Conservation (phyloP, 768 basidiomycete species). For the Termitomyces sp. region DNA sequence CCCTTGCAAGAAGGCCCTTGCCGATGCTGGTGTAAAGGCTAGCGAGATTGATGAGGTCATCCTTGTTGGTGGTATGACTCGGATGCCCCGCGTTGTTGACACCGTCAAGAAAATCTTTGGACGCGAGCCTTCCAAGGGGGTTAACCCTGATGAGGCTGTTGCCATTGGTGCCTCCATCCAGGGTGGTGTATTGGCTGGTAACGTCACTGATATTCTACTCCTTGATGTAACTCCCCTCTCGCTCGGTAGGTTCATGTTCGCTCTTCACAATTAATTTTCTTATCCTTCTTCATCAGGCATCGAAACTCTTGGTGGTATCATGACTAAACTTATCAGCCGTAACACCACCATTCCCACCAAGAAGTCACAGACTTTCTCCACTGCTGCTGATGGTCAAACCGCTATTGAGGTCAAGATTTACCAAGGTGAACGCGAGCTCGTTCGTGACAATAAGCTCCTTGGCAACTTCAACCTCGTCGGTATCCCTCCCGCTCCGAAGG, state of each 20-base stretch:
- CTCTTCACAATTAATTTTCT: background rate
- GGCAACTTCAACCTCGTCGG: conserved; percentile 99
- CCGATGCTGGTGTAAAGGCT: conserved; percentile 88
- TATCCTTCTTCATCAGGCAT: conserved; percentile 43
- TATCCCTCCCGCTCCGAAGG: conserved; percentile 83
- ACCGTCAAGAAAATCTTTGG: conserved; percentile 94
- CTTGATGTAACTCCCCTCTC: conserved; percentile 96
- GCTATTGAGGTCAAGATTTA: conserved; percentile 99
- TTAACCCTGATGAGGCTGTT: conserved; percentile 99
- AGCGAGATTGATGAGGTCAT: conserved; percentile 95
- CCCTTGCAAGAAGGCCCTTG: conserved; percentile 96
- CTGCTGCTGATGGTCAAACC: conserved; percentile 98
- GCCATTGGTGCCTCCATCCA: conserved; percentile 98
- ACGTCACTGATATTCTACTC: conserved; percentile 92
- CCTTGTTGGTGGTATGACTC: conserved; percentile 97
- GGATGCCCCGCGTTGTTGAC: conserved; percentile 94
- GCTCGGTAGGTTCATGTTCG: conserved; percentile 53
- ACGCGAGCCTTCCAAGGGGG: conserved; percentile 96
- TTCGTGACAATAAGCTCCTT: conserved; percentile 96
- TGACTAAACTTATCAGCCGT: conserved; percentile 97
- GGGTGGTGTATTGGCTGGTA: conserved; percentile 94
- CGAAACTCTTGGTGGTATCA: conserved; percentile 98
- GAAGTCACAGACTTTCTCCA: conserved; percentile 99
- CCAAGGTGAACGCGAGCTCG: conserved; percentile 99
- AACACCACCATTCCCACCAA: conserved; percentile 99